Evolutionary conservation across 176 grass and related monocot species (phyloP), one percentile per base, ranked within the genome.

Genomic region (Oryza glumipatula): DNA sequence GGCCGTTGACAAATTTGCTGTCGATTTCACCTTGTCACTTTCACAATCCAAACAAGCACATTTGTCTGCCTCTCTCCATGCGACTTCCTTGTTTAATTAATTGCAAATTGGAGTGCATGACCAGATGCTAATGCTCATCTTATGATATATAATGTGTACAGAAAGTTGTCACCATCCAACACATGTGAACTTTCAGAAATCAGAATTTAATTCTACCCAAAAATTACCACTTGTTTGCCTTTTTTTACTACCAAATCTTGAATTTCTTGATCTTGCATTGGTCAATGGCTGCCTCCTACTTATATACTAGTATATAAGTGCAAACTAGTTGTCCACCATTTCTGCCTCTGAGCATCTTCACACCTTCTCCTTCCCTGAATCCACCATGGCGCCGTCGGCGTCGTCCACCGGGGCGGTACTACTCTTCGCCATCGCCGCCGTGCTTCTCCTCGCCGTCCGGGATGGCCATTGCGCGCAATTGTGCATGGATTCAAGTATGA

Each of bases 401-500:
- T 54, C 78, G 82, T 32, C 30, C 30, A 71, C 30, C 17, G 33
- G 51, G 3, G 23, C 70, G 4, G 21, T 22, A 22, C 56, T 61
- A 22, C 41, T 86, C 43, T 23, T 87, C 39, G 3, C 78, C 84
- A 38, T 64, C 28, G 63, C 88, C 69, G 16, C 69, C 26, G 36
- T 90, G 33, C 36, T 94, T 38, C 17, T 88, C n/a, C 1, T 92
- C 60, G 54, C 86, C 72, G 70, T 84, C 49, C 67, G 4, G 56
- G 79, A 85, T 7, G 77, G 85, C 76, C 76, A 85, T 77, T 84
- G 85, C 52, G 82, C 86, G 1, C 70, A 84, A 36, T 6, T 94
- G 75, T 94, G 93, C 90, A 90, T 87, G 63, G 90, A 94, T 71
- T 94, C 90, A 1, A 74, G 93, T 94, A 81, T 7, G 72, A 38